Percentiles rank a stretch among this genome's conserved stretches.
Conservation (phyloP, 2,329 filamentous ascomycete species). For the Penicillium verrucosum region DNA sequence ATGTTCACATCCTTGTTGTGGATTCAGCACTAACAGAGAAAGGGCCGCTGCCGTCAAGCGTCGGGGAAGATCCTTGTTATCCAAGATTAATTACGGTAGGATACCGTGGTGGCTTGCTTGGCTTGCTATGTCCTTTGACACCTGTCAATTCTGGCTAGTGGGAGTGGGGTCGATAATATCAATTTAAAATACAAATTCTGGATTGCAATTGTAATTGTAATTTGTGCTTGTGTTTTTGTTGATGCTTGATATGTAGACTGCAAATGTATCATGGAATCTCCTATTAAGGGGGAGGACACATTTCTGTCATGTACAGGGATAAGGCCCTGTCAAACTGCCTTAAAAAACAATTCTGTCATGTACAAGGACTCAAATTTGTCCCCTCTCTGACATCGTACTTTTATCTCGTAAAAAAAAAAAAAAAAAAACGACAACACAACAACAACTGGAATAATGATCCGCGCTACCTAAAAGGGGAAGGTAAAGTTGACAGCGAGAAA, state of each 20-base stretch:
- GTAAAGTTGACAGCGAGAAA: neutral
- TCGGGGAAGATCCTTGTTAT: neutral
- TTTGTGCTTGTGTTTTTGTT: neutral
- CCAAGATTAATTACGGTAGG: neutral
- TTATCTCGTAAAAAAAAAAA: conserved; percentile 1
- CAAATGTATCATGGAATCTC: neutral
- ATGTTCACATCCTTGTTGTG: neutral
- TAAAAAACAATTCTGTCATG: neutral
- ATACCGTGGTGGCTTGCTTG: conserved; percentile 3
- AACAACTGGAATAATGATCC: neutral
- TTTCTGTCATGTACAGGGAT: neutral
- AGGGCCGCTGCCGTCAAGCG: neutral
- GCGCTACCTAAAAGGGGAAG: neutral
- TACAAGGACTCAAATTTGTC: neutral
- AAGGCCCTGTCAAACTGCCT: neutral
- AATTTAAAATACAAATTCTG: neutral
- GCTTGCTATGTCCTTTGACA: conserved; percentile 1
- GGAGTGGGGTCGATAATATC: neutral
- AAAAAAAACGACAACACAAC: neutral
- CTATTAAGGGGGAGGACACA: neutral
- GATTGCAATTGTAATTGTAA: too few relatives aligned
- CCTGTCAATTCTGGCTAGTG: conserved; percentile 6
- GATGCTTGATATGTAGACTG: too few relatives aligned
- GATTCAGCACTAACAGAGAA: neutral
- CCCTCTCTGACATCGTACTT: conserved; percentile 10